Evolutionary conservation across 2,329 filamentous ascomycete species (phyloP).

Genomic region (Calcarisporium arbuscula): DNA sequence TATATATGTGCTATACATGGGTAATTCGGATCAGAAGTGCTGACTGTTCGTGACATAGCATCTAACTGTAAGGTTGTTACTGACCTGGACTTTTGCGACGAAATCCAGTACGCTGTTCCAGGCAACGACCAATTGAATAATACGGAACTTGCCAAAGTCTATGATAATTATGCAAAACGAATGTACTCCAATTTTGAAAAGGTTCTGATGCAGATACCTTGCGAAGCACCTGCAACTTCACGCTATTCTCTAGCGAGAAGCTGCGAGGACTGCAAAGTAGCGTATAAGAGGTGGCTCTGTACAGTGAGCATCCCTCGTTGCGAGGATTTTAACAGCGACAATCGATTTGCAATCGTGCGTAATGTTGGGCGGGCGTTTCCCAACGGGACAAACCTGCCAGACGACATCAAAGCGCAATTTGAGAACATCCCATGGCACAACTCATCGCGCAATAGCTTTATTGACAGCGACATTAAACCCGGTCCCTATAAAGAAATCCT

Average conservation of each 20-base stretch:
- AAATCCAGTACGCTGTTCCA: constrained; percentile 87
- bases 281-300: constrained; percentile 95
- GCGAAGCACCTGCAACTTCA: constrained; percentile 66
- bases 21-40: background rate
- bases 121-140: constrained; percentile 63
- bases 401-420: constrained; percentile 20
- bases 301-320: constrained; percentile 89
- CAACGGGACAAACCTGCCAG: constrained; percentile 53
- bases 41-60: constrained; percentile 36
- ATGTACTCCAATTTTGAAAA: constrained; percentile 76
- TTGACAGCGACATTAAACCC: constrained; percentile 66
- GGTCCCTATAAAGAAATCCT: constrained; percentile 93
- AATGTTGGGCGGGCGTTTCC: constrained; percentile 67
- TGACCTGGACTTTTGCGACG: constrained; percentile 81
- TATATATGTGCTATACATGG: constrained; percentile 4
- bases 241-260: constrained; percentile 74
- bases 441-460: constrained; percentile 61
- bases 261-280: constrained; percentile 68
- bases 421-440: constrained; percentile 20
- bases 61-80: constrained; percentile 81
- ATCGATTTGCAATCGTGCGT: constrained; percentile 44
- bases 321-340: constrained; percentile 64
- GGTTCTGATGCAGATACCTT: constrained; percentile 76
- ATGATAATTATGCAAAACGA: constrained; percentile 66
- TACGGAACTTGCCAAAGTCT: constrained; percentile 59